Conservation (phyloP, 163 green algal genomes). For the Coccomyxa subellipsoidea region DNA sequence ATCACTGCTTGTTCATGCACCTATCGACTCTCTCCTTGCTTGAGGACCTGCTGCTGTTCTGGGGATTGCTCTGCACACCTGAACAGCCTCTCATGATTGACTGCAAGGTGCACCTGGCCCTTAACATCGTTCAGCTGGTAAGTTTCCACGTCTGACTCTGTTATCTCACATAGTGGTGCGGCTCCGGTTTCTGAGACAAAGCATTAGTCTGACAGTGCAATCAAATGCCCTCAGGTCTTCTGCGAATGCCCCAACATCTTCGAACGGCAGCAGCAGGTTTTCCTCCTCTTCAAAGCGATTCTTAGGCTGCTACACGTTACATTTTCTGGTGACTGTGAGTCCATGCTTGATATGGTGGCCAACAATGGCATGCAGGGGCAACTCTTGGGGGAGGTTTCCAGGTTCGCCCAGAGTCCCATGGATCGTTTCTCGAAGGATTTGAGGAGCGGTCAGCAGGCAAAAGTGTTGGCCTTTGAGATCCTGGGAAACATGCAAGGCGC, state of each 20-base stretch:
- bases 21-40: too few relatives aligned
- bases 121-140: constrained; percentile 21
- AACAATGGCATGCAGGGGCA: neutral
- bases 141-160: neutral
- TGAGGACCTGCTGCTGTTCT: too few relatives aligned
- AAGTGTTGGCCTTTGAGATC: neutral
- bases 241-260: neutral
- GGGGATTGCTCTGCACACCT: too few relatives aligned
- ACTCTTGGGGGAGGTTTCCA: neutral
- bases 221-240: neutral
- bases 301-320: too few relatives aligned
- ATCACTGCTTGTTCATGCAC: too few relatives aligned
- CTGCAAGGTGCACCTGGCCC: constrained; percentile 23
- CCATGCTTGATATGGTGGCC: too few relatives aligned
- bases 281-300: neutral
- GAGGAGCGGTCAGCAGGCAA: neutral
- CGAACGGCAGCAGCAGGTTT: neutral
- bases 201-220: too few relatives aligned
- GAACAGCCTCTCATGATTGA: too few relatives aligned
- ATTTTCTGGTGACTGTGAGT: too few relatives aligned
- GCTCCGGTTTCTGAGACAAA: too few relatives aligned
- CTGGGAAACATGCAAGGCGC: neutral
- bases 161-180: too few relatives aligned
- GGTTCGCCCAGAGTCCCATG: neutral
- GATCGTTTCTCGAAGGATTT: neutral